phyloP scores from a whole-genome alignment of 2,329 filamentous ascomycete species.

The Anthostomella pinea region DNA sequence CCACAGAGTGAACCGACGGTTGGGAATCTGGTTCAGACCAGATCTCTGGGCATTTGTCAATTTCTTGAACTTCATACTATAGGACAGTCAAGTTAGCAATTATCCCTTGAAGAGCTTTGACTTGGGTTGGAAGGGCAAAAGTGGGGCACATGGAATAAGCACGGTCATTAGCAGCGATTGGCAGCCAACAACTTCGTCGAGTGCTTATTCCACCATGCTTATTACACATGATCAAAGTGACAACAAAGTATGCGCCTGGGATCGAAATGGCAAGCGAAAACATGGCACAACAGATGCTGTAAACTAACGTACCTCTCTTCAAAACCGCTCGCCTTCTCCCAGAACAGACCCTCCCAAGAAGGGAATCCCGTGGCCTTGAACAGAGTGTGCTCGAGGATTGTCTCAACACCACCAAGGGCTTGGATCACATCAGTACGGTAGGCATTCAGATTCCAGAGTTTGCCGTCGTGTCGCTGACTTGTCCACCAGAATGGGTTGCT shows the following conservation, averaged over 20 bases:
- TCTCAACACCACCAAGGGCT: constrained; percentile 92
- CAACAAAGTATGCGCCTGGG: too few relatives aligned
- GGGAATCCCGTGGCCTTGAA: constrained; percentile 98
- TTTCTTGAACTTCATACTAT: constrained; percentile 99
- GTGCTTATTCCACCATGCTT: too few relatives aligned
- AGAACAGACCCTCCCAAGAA: constrained; percentile 91
- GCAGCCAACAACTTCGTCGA: too few relatives aligned
- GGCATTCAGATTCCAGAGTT: constrained; percentile 94
- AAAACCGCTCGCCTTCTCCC: constrained; percentile 66
- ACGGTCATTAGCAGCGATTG: too few relatives aligned
- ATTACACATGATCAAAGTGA: too few relatives aligned
- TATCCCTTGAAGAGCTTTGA: too few relatives aligned
- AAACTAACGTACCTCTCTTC: too few relatives aligned
- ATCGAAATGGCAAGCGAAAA: too few relatives aligned
- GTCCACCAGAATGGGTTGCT: constrained; percentile 99
- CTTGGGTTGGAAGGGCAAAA: too few relatives aligned
- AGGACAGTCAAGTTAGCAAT: too few relatives aligned
- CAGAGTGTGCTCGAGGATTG: constrained; percentile 91
- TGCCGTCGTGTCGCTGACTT: constrained; percentile 93
- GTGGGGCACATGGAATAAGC: too few relatives aligned
- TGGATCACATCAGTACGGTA: constrained; percentile 98
- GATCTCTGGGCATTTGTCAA: constrained; percentile 94
- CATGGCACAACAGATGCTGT: too few relatives aligned
- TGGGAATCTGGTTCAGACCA: constrained; percentile 97
- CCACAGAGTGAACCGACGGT: constrained; percentile 97